Evolutionary conservation across 352 stramenopile species (phyloP), one percentile per base, ranked within the genome.

Genomic region (Pythium sp.): DNA sequence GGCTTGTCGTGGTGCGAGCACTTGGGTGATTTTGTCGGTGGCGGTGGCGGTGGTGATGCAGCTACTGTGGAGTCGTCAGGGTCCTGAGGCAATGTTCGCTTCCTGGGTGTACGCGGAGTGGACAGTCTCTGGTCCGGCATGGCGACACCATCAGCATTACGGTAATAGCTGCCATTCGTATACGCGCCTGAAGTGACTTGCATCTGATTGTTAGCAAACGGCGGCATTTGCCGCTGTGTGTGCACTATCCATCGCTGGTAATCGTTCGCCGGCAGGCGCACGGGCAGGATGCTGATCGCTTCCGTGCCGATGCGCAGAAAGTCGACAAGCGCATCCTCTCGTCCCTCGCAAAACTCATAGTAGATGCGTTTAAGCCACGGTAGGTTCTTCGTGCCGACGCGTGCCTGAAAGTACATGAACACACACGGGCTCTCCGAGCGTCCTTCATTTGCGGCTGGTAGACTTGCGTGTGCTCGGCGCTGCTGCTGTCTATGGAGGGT

Each of bases 301-400:
- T 73, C 63, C n/a, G 59, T 26, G 7, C 71, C 72, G 1, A 56
- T 58, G 2, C 53, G 57, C 24, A 78, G 24, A 49, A 81, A 81
- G 57, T 71, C 69, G 3, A 38, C 15, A 14, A 83, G 20, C 22
- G 70, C 32, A 1, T 58, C n/a, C 14, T 80, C 67, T 0, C 68
- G 57, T 6, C 76, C 74, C 3, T 43, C 61, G 38, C 67, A 73
- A 32, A 81, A 83, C 26, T 83, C 73, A 11, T 62, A 5, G 58
- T 70, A 79, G 38, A 83, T 72, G 15, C 73, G 58, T 12, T 68
- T 41, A 26, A 83, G 55, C 73, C 68, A 76, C 57, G 74, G 26
- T 34, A 82, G 70, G 71, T 82, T 80, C 54, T 72, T 78, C n/a
- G 73, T 80, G 22, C 57, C 66, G n/a, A 82, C 73, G 15, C 73